A percentile compares a stretch with the other conserved stretches of the same genome.
These are phyloP conservation scores for Geotrichum candidum DNA, from an alignment of 1,139 yeast species.

Conservation along the genomic window DNA sequence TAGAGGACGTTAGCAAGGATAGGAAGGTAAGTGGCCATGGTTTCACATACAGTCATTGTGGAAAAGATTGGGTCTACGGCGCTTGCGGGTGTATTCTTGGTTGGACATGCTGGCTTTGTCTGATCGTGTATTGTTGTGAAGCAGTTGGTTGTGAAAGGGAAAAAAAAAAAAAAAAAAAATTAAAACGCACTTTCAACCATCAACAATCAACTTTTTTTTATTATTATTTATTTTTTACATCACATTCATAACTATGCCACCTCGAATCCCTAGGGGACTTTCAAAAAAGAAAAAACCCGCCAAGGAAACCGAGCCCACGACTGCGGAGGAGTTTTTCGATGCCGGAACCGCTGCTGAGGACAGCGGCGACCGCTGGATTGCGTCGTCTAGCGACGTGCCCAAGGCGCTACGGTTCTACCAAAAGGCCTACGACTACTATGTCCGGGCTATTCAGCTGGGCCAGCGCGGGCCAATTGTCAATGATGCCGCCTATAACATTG, in stretches of 20 bases:
- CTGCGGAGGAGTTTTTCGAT: slow-evolving; percentile 27
- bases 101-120: slow-evolving; percentile 15
- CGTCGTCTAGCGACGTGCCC: slow-evolving; percentile 28
- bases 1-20: slow-evolving; percentile 11
- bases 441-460: slow-evolving; percentile 19
- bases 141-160: not conserved
- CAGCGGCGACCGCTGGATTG: slow-evolving; percentile 32
- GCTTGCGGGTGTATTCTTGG: slow-evolving; percentile 19
- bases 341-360: slow-evolving; percentile 30
- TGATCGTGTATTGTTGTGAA: not conserved
- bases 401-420: slow-evolving; percentile 31
- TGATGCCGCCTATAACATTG: slow-evolving; percentile 29
- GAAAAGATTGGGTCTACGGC: slow-evolving; percentile 33
- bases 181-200: not conserved
- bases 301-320: slow-evolving; percentile 12
- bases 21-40: not conserved
- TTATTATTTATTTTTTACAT: not conserved
- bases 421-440: slow-evolving; percentile 24
- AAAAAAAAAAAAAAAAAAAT: not conserved
- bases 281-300: slow-evolving; percentile 7
- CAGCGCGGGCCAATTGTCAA: slow-evolving; percentile 13
- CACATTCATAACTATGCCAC: not conserved
- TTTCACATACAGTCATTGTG: slow-evolving; percentile 34
- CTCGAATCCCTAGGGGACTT: slow-evolving; percentile 7
- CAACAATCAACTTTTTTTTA: not conserved